Base-by-base conservation (phyloP, 345 rosid species). In the Linum tenue region DNA sequence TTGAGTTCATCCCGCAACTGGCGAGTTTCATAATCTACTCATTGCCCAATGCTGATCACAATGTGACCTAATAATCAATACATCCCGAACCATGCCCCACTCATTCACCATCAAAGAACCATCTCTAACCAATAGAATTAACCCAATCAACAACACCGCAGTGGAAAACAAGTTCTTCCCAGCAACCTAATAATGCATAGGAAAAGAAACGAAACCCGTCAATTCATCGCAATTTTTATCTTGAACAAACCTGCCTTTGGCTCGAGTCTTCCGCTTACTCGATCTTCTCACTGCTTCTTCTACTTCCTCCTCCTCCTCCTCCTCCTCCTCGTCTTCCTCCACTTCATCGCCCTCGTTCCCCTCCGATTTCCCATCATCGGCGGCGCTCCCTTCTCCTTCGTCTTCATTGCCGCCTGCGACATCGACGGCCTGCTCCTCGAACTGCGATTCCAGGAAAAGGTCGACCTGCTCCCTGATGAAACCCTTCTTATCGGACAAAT, bases 401-500 rank as follows among this genome's bases (percentile, higher is more conserved):
- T 62, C 65, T 41, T 56, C 78, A 2, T 64, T 69, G 22, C 68
- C 78, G 16, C 67, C 62, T 57, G 66, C 71, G 11, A 44, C 68
- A 37, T 60, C 72, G 53, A 64, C 71, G 16, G 57, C 76, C 36
- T 55, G 63, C 41, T 60, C 70, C 41, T 63, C 68, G 51, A 78
- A 36, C 64, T 77, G 76, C 64, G 64, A 66, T 63, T 73, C 75
- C 10, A 82, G 75, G 67, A 75, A 79, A 56, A 77, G 66, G 72
- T 79, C 80, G 15, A 82, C 80, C 58, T 77, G 86, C 60, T 82
- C 86, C 55, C 83, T 70, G 31, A 82, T 75, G 59, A 82, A 82
- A 48, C 64, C 55, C 65, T 82, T 82, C 66, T 58, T 74, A 42
- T 76, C 81, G n/a, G 81, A 70, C 48, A 82, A 79, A 69, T 79